Conservation (phyloP, 2,329 filamentous ascomycete genomes). For the Xylaria sp. region DNA sequence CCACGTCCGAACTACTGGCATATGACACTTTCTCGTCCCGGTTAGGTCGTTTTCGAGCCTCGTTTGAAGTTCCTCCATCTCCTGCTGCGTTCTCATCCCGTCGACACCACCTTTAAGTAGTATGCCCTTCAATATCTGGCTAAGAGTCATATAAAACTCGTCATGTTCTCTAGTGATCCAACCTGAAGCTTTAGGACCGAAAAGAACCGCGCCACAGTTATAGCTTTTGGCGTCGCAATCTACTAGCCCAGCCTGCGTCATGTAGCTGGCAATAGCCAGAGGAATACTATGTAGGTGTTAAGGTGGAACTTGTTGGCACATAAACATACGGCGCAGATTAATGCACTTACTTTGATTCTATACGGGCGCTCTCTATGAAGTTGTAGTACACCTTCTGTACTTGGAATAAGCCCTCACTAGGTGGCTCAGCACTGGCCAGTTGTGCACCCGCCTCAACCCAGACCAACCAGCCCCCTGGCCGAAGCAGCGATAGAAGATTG, state of each 20-base stretch:
- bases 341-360: conserved; percentile 23
- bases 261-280: conserved; percentile 20
- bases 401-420: conserved; percentile 18
- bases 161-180: conserved; percentile 21
- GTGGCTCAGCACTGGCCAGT: conserved; percentile 18
- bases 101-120: conserved; percentile 25
- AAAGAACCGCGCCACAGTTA: conserved; percentile 7
- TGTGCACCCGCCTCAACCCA: conserved; percentile 12
- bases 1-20: conserved; percentile 18
- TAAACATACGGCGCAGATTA: background rate
- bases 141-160: background rate
- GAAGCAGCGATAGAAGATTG: conserved; percentile 31
- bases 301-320: background rate
- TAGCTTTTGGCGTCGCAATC: conserved; percentile 20
- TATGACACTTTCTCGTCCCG: conserved; percentile 17
- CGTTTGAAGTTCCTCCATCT: conserved; percentile 6
- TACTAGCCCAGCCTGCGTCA: conserved; percentile 14
- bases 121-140: conserved; percentile 21
- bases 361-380: background rate
- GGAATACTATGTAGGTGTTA: conserved; percentile 18
- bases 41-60: conserved; percentile 16
- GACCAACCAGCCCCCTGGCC: conserved; percentile 37
- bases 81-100: conserved; percentile 24
- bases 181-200: conserved; percentile 14
- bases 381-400: conserved; percentile 25